phyloP scores from a whole-genome alignment of 768 basidiomycete genomes.

The Rubroboletus satanas region DNA sequence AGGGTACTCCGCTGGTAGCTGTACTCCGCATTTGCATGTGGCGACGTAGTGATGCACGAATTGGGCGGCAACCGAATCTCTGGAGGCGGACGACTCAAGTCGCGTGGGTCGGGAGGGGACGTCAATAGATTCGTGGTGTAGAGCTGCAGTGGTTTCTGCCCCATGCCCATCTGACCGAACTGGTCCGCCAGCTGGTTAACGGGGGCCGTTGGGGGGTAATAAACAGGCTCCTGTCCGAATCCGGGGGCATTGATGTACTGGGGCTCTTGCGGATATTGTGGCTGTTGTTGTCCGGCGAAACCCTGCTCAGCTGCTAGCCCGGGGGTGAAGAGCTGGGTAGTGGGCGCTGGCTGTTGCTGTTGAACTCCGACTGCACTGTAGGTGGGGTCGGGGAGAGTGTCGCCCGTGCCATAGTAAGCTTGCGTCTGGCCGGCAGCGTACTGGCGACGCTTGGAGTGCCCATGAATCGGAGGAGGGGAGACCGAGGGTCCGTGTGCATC shows the following conservation, averaged over 20 bases:
- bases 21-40: conserved; percentile 77
- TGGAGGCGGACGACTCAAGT: conserved; percentile 77
- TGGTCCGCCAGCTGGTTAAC: conserved; percentile 73
- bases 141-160: conserved; percentile 73
- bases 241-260: conserved; percentile 45
- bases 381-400: conserved; percentile 41
- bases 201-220: conserved; percentile 36
- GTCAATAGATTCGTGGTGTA: conserved; percentile 91
- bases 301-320: conserved; percentile 69
- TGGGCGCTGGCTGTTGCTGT: conserved; percentile 33
- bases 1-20: conserved; percentile 91
- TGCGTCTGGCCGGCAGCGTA: conserved; percentile 94
- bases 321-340: conserved; percentile 76
- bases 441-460: conserved; percentile 72
- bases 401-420: conserved; percentile 67
- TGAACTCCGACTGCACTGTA: conserved; percentile 37
- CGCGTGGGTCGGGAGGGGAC: conserved; percentile 86
- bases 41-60: conserved; percentile 73
- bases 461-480: conserved; percentile 42
- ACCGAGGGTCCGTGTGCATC: conserved; percentile 39
- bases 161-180: conserved; percentile 86
- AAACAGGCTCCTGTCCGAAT: conserved; percentile 41
- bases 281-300: conserved; percentile 59
- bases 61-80: conserved; percentile 87
- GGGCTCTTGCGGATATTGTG: conserved; percentile 42